These are phyloP conservation scores for Zygosaccharomyces pseudobailii DNA, from an alignment of 1,139 yeast species.

Conservation along the genomic window DNA sequence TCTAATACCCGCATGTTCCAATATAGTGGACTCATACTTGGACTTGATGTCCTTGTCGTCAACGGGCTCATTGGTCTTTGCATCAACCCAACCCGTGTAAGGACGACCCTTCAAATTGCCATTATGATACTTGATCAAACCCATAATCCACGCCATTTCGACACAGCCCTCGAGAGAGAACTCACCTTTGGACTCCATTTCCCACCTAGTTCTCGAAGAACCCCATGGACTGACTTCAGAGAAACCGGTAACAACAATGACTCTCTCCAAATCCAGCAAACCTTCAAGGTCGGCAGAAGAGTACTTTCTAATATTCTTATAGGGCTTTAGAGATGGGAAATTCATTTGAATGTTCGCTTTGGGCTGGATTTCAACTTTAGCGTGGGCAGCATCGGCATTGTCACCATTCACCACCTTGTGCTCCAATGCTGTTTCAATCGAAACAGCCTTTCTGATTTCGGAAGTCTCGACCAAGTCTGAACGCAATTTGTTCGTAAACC, in stretches of 20 bases:
- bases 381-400: constrained; percentile 79
- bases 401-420: constrained; percentile 91
- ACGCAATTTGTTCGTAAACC: constrained; percentile 76
- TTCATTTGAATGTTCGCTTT: constrained; percentile 92
- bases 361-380: constrained; percentile 60
- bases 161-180: constrained; percentile 98
- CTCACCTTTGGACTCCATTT: constrained; percentile 93
- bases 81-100: constrained; percentile 96
- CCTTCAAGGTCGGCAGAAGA: constrained; percentile 79
- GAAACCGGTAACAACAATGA: constrained; percentile 93
- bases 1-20: constrained; percentile 95
- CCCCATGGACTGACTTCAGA: constrained; percentile 99
- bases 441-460: constrained; percentile 92
- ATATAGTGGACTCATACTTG: constrained; percentile 81
- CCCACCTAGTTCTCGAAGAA: constrained; percentile 98
- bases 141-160: constrained; percentile 99
- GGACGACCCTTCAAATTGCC: constrained; percentile 86
- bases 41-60: constrained; percentile 91
- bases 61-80: constrained; percentile 87
- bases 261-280: constrained; percentile 84
- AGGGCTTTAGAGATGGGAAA: constrained; percentile 83
- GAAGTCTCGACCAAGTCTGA: constrained; percentile 77
- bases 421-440: constrained; percentile 88
- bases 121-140: constrained; percentile 87
- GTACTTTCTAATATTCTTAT: constrained; percentile 63